A percentile compares a stretch with the other conserved stretches of the same genome.
These are phyloP conservation scores for Aspergillus olivimuriae DNA, from an alignment of 495 filamentous ascomycete species.

Conservation along the genomic window DNA sequence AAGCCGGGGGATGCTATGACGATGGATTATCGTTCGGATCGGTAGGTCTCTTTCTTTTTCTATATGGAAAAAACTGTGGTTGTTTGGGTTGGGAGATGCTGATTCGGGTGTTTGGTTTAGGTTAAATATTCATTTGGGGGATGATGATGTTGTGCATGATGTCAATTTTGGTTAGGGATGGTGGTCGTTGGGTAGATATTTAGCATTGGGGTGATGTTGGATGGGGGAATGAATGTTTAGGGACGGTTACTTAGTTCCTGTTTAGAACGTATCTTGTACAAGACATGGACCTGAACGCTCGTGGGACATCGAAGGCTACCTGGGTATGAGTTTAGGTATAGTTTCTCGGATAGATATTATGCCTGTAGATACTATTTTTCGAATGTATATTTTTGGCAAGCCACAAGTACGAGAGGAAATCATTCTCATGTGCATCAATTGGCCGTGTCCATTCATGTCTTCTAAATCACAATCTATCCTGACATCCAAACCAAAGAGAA, in stretches of 20 bases:
- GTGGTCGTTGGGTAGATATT: too few relatives aligned
- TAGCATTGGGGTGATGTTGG: too few relatives aligned
- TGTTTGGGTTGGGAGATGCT: neutral
- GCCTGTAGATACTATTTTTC: too few relatives aligned
- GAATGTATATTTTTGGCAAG: too few relatives aligned
- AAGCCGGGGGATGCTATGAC: conserved; percentile 56
- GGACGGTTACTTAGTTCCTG: too few relatives aligned
- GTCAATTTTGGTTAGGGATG: conserved; percentile 43
- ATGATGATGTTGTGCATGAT: conserved; percentile 68
- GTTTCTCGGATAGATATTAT: too few relatives aligned
- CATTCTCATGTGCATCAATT: neutral
- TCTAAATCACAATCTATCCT: neutral
- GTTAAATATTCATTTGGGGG: conserved; percentile 66
- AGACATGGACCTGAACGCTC: too few relatives aligned
- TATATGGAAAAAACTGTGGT: neutral
- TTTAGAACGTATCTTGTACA: too few relatives aligned
- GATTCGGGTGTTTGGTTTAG: conserved; percentile 35
- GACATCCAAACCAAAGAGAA: too few relatives aligned
- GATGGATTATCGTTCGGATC: conserved; percentile 54
- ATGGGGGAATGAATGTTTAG: too few relatives aligned
- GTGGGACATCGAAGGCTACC: too few relatives aligned
- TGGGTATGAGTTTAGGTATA: too few relatives aligned
- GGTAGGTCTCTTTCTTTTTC: conserved; percentile 30
- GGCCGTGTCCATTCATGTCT: neutral
- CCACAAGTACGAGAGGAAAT: neutral